phyloP scores from a whole-genome alignment of 495 filamentous ascomycete genomes.

The Zalerion maritima region DNA sequence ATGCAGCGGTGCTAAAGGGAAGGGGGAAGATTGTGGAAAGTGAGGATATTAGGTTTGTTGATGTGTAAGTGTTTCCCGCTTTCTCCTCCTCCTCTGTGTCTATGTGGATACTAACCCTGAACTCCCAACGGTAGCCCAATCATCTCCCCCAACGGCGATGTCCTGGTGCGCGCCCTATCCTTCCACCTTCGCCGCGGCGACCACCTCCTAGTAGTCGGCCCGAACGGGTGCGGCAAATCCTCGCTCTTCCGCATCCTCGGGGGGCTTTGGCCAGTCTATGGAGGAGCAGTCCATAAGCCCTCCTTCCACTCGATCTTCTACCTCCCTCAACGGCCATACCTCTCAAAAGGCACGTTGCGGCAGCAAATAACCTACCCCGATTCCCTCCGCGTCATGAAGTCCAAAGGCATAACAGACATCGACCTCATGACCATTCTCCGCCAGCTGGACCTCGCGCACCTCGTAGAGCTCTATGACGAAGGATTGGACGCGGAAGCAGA shows the following conservation, averaged over 20 bases:
- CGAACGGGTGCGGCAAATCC: slow-evolving; percentile 94
- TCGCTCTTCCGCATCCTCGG: slow-evolving; percentile 91
- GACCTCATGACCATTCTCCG: slow-evolving; percentile 65
- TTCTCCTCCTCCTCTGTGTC: background rate
- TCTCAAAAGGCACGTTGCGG: slow-evolving; percentile 73
- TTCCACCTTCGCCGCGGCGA: slow-evolving; percentile 77
- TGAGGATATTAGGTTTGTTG: slow-evolving; percentile 67
- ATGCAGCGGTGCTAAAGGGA: slow-evolving; percentile 62
- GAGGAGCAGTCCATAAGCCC: slow-evolving; percentile 80
- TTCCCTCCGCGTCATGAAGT: slow-evolving; percentile 69
- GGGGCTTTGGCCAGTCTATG: slow-evolving; percentile 97
- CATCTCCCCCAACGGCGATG: slow-evolving; percentile 89
- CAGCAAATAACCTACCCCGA: slow-evolving; percentile 97
- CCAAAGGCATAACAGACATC: slow-evolving; percentile 66
- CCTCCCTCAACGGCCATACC: slow-evolving; percentile 90
- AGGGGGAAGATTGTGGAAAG: slow-evolving; percentile 68
- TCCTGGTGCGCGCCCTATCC: slow-evolving; percentile 67
- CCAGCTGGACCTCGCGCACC: slow-evolving; percentile 63
- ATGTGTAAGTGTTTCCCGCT: slow-evolving; percentile 38
- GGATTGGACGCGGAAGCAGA: slow-evolving; percentile 94
- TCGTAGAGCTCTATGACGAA: slow-evolving; percentile 62
- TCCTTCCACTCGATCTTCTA: slow-evolving; percentile 89
- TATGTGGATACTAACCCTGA: slow-evolving; percentile 1
- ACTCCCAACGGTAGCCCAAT: slow-evolving; percentile 44
- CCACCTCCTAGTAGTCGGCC: slow-evolving; percentile 87